Evolutionary conservation across 805 yeast species (phyloP), one percentile per base, ranked within the genome.

Genomic region (Metschnikowia hibisci): DNA sequence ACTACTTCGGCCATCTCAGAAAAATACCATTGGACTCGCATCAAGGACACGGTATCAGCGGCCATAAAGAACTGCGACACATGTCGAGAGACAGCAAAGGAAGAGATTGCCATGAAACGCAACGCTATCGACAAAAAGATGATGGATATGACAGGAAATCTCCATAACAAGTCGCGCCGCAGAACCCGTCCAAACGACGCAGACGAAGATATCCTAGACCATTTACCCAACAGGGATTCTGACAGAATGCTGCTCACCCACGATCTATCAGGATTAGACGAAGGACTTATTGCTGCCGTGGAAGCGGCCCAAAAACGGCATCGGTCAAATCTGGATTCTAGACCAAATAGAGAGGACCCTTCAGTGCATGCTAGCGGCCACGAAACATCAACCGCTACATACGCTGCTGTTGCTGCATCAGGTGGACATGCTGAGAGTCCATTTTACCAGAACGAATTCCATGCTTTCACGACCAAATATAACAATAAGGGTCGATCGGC

Each of bases 1-100:
- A 82, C 95, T 2, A 89, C 96, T 0, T 68, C 91, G 0, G 66
- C 76, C 13, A 78, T 93, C 13, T 78, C 90, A 1, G 93, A 85
- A 48, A 77, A 78, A 52, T 91, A 85, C 54, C 95, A 88, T 61
- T 91, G 98, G 97, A 78, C 88, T 1, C 77, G 95, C 40, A 85
- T 91, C 50, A 90, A 93, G 63, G 88, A 80, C 44, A 87, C 96
- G 0, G 96, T 87, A 1, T 81, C 85, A 1, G 78, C 80, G 25
- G 91, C 87, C 1, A 81, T 90, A 41, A 73, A 82, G 42, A 77
- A 80, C 46, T 93, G 98, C 61, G 69, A 73, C 2, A 83, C 80
- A 39, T 91, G 98, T 61, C 70, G 83, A 30, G 82, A 80, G 47
- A 72, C 64, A 22, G 47, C 58, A 13, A 53, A 58, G 34, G 64